Percentiles rank a stretch among this genome's conserved stretches.
phyloP scores from a whole-genome alignment of 202 grass and related monocot genomes.

The Elaeis oleifera region DNA sequence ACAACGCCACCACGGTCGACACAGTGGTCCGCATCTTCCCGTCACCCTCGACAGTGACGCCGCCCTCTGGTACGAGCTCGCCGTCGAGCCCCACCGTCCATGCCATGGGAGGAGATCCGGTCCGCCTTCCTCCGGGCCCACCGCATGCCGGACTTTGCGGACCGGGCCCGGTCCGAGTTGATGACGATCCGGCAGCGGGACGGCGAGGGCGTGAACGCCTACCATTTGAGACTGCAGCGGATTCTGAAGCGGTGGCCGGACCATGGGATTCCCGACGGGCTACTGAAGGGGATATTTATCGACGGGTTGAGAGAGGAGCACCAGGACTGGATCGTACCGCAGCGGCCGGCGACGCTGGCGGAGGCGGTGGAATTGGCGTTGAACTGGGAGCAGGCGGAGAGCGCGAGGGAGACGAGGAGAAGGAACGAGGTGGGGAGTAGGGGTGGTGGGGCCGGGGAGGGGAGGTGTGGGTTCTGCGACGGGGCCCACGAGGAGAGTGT shows the following conservation, averaged over 20 bases:
- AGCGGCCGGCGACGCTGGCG: constrained; percentile 29
- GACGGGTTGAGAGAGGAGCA: constrained; percentile 46
- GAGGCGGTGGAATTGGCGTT: constrained; percentile 48
- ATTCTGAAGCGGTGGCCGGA: constrained; percentile 41
- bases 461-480: constrained; percentile 42
- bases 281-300: constrained; percentile 44
- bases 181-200: constrained; percentile 35
- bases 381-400: constrained; percentile 50
- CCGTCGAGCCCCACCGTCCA: background rate
- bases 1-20: constrained; percentile 29
- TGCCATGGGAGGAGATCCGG: constrained; percentile 46
- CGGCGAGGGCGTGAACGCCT: constrained; percentile 39
- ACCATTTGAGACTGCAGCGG: constrained; percentile 55
- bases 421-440: constrained; percentile 8
- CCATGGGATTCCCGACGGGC: constrained; percentile 22
- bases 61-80: constrained; percentile 50
- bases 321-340: constrained; percentile 46
- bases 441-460: background rate
- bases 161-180: constrained; percentile 38
- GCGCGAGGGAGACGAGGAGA: constrained; percentile 43
- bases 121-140: constrained; percentile 59
- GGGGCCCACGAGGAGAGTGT: constrained; percentile 42
- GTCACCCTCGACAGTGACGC: constrained; percentile 60
- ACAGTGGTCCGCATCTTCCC: constrained; percentile 49
- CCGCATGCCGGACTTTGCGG: constrained; percentile 33